Evolutionary conservation across 2,329 filamentous ascomycete species (phyloP).

Genomic region (Aspergillus jensenii): DNA sequence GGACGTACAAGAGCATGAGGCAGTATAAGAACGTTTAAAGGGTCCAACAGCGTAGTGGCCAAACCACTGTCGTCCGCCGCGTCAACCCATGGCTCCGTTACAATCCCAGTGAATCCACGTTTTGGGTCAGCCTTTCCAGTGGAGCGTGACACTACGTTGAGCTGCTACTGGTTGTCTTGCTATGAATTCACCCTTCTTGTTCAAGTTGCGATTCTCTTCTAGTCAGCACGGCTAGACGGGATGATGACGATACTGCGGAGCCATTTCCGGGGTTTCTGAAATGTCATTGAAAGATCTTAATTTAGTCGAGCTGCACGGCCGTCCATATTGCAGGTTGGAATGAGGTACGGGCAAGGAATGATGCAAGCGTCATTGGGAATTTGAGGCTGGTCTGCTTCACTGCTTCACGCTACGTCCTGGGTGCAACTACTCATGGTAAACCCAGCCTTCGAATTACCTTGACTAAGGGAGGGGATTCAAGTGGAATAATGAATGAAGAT

Average conservation of each 20-base stretch:
- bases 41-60: slow-evolving; percentile 3
- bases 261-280: neutral
- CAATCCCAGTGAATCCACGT: slow-evolving; percentile 20
- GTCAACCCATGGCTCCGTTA: slow-evolving; percentile 28
- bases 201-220: neutral
- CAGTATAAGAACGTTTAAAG: slow-evolving; percentile 1
- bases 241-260: slow-evolving; percentile 2
- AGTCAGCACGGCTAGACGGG: neutral
- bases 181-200: neutral
- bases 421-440: neutral
- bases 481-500: neutral
- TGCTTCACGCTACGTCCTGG: neutral
- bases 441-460: neutral
- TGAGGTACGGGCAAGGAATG: neutral
- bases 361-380: slow-evolving; percentile 1
- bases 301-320: neutral
- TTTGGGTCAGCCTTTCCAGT: slow-evolving; percentile 13
- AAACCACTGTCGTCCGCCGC: neutral
- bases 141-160: slow-evolving; percentile 22
- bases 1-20: neutral
- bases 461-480: neutral
- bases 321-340: neutral
- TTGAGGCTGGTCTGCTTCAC: neutral
- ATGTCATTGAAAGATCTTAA: neutral
- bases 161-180: slow-evolving; percentile 8